Conservation (phyloP, 805 yeast species). For the Torulaspora maleeae region DNA sequence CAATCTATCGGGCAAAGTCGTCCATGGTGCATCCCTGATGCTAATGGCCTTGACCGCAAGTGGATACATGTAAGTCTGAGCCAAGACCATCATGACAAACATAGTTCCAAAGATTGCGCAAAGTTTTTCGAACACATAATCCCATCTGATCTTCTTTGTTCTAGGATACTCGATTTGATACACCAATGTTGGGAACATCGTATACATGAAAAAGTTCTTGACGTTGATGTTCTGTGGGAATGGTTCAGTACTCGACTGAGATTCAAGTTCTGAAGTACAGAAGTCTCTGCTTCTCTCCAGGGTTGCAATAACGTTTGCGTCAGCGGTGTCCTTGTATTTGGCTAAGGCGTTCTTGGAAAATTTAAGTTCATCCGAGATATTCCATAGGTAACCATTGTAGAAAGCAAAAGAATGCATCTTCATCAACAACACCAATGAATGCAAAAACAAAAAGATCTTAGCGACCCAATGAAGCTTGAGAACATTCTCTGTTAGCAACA, state of each 20-base stretch:
- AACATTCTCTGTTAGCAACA: conserved; percentile 50
- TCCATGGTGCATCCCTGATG: conserved; percentile 39
- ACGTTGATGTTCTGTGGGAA: conserved; percentile 75
- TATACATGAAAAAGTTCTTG: conserved; percentile 63
- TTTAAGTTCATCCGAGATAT: conserved; percentile 48
- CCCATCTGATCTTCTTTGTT: conserved; percentile 62
- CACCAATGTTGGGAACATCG: conserved; percentile 87
- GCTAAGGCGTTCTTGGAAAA: conserved; percentile 45
- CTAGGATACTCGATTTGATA: conserved; percentile 82
- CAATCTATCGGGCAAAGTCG: conserved; percentile 20
- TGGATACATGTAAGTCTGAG: conserved; percentile 75
- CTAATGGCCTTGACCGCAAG: conserved; percentile 54
- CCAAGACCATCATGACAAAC: conserved; percentile 70
- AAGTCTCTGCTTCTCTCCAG: conserved; percentile 54
- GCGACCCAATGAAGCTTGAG: conserved; percentile 79
- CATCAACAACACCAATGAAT: conserved; percentile 84
- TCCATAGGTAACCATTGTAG: conserved; percentile 87
- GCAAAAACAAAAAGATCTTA: conserved; percentile 76
- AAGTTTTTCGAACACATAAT: conserved; percentile 61
- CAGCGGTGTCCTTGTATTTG: conserved; percentile 35
- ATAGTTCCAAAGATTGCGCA: conserved; percentile 86
- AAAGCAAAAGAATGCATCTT: conserved; percentile 92
- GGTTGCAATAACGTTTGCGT: conserved; percentile 31
- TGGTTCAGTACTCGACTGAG: conserved; percentile 42
- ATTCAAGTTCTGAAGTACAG: conserved; percentile 64